Evolutionary conservation across 371 early-diverging fungal genomes (phyloP).

Genomic region (Funneliformis caledonium): DNA sequence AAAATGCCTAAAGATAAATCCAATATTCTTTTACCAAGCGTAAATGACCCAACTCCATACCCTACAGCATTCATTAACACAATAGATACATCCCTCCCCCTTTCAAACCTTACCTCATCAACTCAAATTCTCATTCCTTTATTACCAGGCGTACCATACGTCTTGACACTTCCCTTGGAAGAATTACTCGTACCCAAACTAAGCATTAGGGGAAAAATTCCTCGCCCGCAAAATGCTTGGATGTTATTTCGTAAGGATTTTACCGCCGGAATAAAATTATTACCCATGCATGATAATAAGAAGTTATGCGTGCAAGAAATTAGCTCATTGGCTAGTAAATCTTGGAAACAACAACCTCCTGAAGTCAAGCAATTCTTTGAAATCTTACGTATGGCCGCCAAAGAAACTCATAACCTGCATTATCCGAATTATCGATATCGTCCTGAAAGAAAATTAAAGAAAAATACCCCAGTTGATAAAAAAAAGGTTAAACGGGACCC

Average conservation of each 20-base stretch:
- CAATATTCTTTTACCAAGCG: no score
- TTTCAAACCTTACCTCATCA: no score
- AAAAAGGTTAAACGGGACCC: no score
- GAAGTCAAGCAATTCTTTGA: neutral
- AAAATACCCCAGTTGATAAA: no score
- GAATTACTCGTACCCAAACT: neutral
- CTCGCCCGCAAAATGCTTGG: neutral
- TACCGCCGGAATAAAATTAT: neutral
- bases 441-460: neutral
- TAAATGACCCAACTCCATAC: neutral
- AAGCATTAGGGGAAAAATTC: neutral
- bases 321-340: neutral
- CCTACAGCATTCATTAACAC: neutral
- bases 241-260: conserved; percentile 27
- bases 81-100: no score
- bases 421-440: neutral
- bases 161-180: neutral
- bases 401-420: neutral
- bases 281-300: no score
- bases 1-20: no score
- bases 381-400: neutral
- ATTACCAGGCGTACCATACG: neutral
- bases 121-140: neutral
- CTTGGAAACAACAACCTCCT: neutral
- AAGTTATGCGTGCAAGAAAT: neutral